Base-by-base conservation (phyloP, 2,329 filamentous ascomycete species). In the Phaeosphaeria sp. region DNA sequence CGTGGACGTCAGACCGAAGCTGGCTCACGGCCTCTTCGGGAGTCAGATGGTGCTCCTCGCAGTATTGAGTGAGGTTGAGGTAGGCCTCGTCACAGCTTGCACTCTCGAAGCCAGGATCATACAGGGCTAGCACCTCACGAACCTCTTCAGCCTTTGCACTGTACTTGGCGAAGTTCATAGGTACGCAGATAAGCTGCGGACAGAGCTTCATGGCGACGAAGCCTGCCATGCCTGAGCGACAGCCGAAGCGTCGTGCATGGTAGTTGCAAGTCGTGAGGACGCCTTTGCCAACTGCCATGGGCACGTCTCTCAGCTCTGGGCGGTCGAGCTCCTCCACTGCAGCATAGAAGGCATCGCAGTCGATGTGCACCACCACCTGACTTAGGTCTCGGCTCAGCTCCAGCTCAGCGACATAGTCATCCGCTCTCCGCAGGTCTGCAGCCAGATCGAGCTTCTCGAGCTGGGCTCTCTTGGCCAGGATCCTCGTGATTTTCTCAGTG, bases 261-360 rank as follows among this genome's bases (percentile, higher is more conserved):
- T 99, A 99, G 74, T 98, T 99, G 77, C 88, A 90, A 0, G 88
- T 90, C 3, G 87, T 89, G 44, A 90, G 74, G 2, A 90, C 88
- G 7, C 88, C 88, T 67, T 85, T 85, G 0, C 95, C 95, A 0
- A 99, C 95, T 0, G 94, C 93, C 79, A 99, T 97, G 0, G 95
- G 95, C 0, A 96, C 81, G 40, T 93, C 83, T 58, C 90, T 91
- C 46, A 99, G 83, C 73, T 97, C 93, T 0, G 94, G 95, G 1
- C 90, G 85, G 63, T 84, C 81, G 44, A 85, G 75, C 70, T 84
- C 91, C 75, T 98, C 95, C 0, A 98, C 95, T 0, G 95, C 92
- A 0, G 95, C 95, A 72, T 95, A 99, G 77, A 99, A 99, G 17
- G 95, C 95, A 80, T 99, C 95, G 77, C 95, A 98, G 76, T 99